These are phyloP conservation scores for Colletotrichum karsti DNA, from an alignment of 2,329 filamentous ascomycete genomes.

Conservation along the genomic window DNA sequence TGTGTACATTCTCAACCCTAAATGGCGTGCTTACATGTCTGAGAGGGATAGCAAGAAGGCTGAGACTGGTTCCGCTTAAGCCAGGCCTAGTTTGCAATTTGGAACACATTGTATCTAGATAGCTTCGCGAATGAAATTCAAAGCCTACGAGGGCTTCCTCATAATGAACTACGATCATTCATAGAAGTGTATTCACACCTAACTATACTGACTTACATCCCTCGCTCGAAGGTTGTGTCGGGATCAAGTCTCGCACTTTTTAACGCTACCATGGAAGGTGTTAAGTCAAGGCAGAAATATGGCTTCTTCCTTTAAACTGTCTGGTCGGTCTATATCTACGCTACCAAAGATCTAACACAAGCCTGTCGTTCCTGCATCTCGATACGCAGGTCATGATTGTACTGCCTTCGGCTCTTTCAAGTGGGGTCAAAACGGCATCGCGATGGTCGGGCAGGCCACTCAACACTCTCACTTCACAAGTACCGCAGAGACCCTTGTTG, in stretches of 20 bases:
- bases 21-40: conserved; percentile 18
- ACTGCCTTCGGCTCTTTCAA: neutral
- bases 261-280: too few relatives aligned
- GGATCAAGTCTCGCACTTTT: too few relatives aligned
- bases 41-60: neutral
- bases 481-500: neutral
- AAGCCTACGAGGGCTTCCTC: too few relatives aligned
- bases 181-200: too few relatives aligned
- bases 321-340: too few relatives aligned
- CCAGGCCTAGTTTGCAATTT: neutral
- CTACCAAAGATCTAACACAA: neutral
- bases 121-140: too few relatives aligned
- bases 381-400: neutral
- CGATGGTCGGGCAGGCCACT: neutral
- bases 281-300: too few relatives aligned
- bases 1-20: conserved; percentile 32
- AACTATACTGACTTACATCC: too few relatives aligned
- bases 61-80: neutral
- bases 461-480: neutral
- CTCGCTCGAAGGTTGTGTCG: too few relatives aligned
- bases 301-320: too few relatives aligned
- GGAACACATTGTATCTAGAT: too few relatives aligned
- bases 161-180: too few relatives aligned
- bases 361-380: neutral
- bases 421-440: neutral